phyloP scores from a whole-genome alignment of 202 grass and related monocot genomes.

The Schoenoplectus triqueter region DNA sequence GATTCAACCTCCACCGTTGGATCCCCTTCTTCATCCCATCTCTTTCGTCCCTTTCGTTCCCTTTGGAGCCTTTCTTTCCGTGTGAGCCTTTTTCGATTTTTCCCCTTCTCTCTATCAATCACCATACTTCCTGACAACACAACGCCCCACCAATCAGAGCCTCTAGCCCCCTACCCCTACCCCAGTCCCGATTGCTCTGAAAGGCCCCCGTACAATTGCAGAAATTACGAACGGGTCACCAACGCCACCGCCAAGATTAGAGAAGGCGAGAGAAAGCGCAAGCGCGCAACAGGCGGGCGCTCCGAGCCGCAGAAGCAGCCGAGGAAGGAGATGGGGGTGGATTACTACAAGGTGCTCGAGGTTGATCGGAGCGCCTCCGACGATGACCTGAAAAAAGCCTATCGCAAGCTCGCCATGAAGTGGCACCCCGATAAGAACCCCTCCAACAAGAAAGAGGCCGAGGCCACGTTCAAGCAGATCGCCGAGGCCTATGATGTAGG shows the following conservation, averaged over 20 bases:
- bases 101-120: background rate
- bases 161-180: background rate
- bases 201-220: background rate
- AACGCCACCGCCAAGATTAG: constrained; percentile 29
- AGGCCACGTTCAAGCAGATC: background rate
- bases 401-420: background rate
- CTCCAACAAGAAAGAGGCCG: background rate
- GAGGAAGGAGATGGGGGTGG: constrained; percentile 51
- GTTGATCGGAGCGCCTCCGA: constrained; percentile 42
- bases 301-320: constrained; percentile 15
- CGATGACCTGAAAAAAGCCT: background rate
- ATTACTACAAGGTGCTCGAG: constrained; percentile 83
- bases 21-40: background rate
- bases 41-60: background rate
- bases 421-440: background rate
- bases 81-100: too few species aligned
- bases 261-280: constrained; percentile 27
- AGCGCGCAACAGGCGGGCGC: too few species aligned
- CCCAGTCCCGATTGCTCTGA: background rate
- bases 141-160: background rate
- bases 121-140: background rate
- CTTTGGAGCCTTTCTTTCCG: too few species aligned
- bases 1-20: background rate
- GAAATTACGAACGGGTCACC: too few species aligned
- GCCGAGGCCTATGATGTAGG: background rate